phyloP scores from a whole-genome alignment of 805 yeast genomes.

The Komagataella populi region DNA sequence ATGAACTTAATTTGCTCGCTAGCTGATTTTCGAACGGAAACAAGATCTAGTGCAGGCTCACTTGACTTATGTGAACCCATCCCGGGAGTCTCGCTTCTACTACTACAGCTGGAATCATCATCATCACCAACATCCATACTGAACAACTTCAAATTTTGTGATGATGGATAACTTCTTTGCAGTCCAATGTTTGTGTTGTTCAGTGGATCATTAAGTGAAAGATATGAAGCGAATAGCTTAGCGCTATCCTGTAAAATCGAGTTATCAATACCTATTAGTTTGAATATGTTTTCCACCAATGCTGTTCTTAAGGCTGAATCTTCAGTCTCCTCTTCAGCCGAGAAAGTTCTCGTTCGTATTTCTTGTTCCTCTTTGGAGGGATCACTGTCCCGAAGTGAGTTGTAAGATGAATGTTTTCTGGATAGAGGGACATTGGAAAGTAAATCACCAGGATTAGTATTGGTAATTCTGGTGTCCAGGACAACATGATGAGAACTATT shows the following conservation, averaged over 20 bases:
- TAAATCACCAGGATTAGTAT: slow-evolving; percentile 74
- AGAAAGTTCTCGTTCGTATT: slow-evolving; percentile 24
- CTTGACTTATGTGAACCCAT: not conserved
- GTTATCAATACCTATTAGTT: slow-evolving; percentile 47
- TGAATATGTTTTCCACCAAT: slow-evolving; percentile 57
- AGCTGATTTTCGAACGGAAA: slow-evolving; percentile 40
- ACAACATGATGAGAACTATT: slow-evolving; percentile 22
- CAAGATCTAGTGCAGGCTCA: slow-evolving; percentile 20
- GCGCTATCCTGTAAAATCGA: not conserved
- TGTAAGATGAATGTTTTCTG: slow-evolving; percentile 12
- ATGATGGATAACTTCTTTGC: not conserved
- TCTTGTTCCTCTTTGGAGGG: slow-evolving; percentile 8
- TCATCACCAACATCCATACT: slow-evolving; percentile 5
- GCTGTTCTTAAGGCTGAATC: slow-evolving; percentile 52
- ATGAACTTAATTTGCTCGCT: slow-evolving; percentile 46
- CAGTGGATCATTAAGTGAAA: slow-evolving; percentile 7
- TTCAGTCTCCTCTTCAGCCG: slow-evolving; percentile 57
- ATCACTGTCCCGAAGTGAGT: not conserved
- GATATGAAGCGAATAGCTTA: not conserved
- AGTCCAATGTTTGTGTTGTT: not conserved
- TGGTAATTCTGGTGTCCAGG: slow-evolving; percentile 33
- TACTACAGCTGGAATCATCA: slow-evolving; percentile 5
- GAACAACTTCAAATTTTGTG: not conserved
- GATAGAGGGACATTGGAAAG: slow-evolving; percentile 69
- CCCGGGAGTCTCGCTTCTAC: slow-evolving; percentile 9